Conservation (phyloP, 768 basidiomycete species). For the Lentinula boryana region DNA sequence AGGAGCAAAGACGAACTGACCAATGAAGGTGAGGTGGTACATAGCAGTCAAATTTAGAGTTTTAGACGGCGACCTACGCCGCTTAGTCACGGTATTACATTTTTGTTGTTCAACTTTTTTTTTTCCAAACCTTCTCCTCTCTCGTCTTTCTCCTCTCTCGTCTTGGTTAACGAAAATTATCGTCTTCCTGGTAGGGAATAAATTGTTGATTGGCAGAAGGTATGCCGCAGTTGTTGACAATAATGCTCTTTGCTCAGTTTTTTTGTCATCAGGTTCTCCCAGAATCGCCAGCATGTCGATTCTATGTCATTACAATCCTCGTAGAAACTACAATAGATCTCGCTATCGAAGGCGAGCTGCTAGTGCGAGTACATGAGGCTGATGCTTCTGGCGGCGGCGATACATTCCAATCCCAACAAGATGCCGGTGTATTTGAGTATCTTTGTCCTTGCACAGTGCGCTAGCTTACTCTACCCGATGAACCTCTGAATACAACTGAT, state of each 20-base stretch:
- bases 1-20: no score
- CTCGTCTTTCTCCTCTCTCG: no score
- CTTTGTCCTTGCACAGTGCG: conserved; percentile 90
- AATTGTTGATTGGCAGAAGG: conserved; percentile 62
- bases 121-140: no score
- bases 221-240: conserved; percentile 18
- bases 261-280: conserved; percentile 60
- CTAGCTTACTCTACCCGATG: conserved; percentile 10
- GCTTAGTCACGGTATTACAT: no score
- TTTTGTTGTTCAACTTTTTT: no score
- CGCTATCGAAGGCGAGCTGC: conserved; percentile 79
- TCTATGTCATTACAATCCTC: conserved; percentile 79
- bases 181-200: no score
- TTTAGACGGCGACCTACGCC: no score
- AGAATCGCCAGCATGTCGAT: conserved; percentile 75
- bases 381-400: conserved; percentile 13
- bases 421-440: conserved; percentile 90
- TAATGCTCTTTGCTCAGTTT: conserved; percentile 3
- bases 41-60: no score
- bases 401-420: conserved; percentile 28
- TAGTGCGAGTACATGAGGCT: conserved; percentile 57
- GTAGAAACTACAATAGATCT: conserved; percentile 84
- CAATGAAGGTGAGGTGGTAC: no score
- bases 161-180: no score
- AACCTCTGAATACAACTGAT: conserved; percentile 2